Evolutionary conservation across 805 yeast genomes (phyloP).

Genomic region (Lachancea sp.): DNA sequence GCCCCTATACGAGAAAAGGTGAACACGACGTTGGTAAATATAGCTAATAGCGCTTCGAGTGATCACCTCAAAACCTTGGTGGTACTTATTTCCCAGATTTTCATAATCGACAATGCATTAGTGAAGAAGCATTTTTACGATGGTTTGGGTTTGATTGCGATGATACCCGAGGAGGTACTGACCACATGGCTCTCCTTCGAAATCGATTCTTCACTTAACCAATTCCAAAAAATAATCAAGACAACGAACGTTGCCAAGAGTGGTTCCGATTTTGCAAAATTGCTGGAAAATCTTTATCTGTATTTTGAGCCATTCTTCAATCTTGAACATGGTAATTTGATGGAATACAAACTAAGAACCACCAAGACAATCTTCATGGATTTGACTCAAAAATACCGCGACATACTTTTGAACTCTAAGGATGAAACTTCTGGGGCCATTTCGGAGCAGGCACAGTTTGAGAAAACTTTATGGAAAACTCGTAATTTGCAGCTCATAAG

Average conservation of each 20-base stretch:
- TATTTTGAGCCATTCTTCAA: constrained; percentile 36
- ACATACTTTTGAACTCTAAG: constrained; percentile 8
- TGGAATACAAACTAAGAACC: constrained; percentile 22
- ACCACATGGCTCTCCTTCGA: constrained; percentile 47
- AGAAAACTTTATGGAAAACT: constrained; percentile 9
- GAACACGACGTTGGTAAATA: constrained; percentile 25
- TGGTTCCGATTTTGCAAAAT: constrained; percentile 38
- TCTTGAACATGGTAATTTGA: constrained; percentile 16
- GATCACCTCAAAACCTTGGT: constrained; percentile 36
- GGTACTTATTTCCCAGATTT: constrained; percentile 37
- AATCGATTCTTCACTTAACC: constrained; percentile 37
- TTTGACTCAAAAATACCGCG: constrained; percentile 20
- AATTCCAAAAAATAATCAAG: constrained; percentile 40
- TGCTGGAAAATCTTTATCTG: constrained; percentile 39
- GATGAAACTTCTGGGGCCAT: constrained; percentile 2
- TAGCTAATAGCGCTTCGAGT: constrained; percentile 35
- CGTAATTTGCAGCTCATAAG: constrained; percentile 3
- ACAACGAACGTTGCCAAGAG: constrained; percentile 16
- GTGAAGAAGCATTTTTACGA: constrained; percentile 39
- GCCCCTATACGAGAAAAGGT: constrained; percentile 42
- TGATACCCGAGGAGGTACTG: constrained; percentile 27
- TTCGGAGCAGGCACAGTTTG: constrained; percentile 9
- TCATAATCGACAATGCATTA: constrained; percentile 33
- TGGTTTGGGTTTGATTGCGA: constrained; percentile 30
- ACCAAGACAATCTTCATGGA: constrained; percentile 26